Base-by-base conservation (phyloP, 2,329 filamentous ascomycete genomes). In the Colletotrichum sp. region DNA sequence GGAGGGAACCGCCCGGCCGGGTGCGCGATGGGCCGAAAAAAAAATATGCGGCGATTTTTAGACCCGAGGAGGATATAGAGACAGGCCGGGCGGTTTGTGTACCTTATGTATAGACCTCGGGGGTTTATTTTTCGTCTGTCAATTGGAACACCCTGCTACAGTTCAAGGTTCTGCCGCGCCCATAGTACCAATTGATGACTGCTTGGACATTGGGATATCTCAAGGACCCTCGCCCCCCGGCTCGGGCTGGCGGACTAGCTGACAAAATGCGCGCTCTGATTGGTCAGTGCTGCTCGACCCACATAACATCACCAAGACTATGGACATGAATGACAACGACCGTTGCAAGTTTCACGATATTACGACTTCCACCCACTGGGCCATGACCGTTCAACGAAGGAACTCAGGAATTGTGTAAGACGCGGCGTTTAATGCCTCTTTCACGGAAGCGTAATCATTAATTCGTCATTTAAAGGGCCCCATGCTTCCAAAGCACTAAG, bases 31-130 rank as follows among this genome's bases (percentile, higher is more conserved):
- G 43, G 43, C 43, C 43, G 60, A 36, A 69, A 60, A 69, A 69
- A 70, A 32, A 24, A 62, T 48, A 26, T 48, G 67, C 67, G 67
- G 58, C 58, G 58, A 62, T 62, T 62, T 75, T 68, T 67, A 75
- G 68, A 71, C 56, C 68, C 55, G 60, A 62, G 64, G 69, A 48
- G 26, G 38, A 61, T 32, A 38, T 60, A 71, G 65, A 66, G 26
- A 69, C 58, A 36, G 43, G 64, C 68, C 64, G 69, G 69, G 76
- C 73, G 70, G 69, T 71, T 76, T 66, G 36, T 76, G 70, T 77
- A 76, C 73, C 77, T 75, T 78, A 77, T 77, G 75, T 77, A 78
- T 78, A 78, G 77, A 78, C 75, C 73, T 76, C 58, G 70, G 69
- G 72, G 69, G 62, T 66, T 77, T 75, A 55, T 62, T 69, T 70